phyloP scores from a whole-genome alignment of 1,284 basidiomycete species.

The Apiotrichum montevideense region DNA sequence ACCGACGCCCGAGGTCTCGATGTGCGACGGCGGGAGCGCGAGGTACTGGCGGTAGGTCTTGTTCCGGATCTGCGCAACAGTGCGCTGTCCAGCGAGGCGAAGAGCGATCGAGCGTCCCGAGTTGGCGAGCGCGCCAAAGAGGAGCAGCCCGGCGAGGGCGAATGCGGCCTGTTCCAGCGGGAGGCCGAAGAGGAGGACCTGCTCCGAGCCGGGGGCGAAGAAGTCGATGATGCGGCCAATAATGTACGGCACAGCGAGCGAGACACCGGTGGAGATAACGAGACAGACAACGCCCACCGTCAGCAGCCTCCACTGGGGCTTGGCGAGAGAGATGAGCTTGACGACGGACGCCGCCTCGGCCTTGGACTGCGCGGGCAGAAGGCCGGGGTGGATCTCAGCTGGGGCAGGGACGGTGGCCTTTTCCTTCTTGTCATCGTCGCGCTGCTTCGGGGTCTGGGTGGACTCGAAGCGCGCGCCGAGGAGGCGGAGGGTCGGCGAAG shows the following conservation, averaged over 20 bases:
- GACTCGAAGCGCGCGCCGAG: slow-evolving; percentile 17
- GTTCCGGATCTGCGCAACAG: slow-evolving; percentile 41
- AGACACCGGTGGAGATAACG: slow-evolving; percentile 37
- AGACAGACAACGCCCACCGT: slow-evolving; percentile 34
- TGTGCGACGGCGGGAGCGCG: slow-evolving; percentile 41
- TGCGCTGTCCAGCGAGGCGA: slow-evolving; percentile 42
- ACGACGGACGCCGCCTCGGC: slow-evolving; percentile 38
- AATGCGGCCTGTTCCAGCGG: slow-evolving; percentile 39
- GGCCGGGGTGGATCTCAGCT: background rate
- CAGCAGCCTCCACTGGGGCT: slow-evolving; percentile 41
- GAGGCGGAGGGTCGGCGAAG: background rate
- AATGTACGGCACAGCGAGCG: slow-evolving; percentile 38
- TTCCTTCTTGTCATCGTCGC: slow-evolving; percentile 3
- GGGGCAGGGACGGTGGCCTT: background rate
- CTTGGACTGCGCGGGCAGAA: slow-evolving; percentile 16
- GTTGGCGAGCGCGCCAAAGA: slow-evolving; percentile 42
- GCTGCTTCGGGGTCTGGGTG: slow-evolving; percentile 5
- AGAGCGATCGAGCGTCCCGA: slow-evolving; percentile 37
- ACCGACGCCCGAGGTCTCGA: slow-evolving; percentile 41
- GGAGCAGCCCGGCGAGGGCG: slow-evolving; percentile 26
- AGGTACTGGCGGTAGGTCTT: slow-evolving; percentile 44
- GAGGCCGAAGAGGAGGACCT: slow-evolving; percentile 37
- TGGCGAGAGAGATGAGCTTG: slow-evolving; percentile 37
- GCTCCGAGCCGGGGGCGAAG: slow-evolving; percentile 41
- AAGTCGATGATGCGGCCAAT: slow-evolving; percentile 46